Conservation (phyloP, 805 yeast species). For the Metschnikowia picachoensis region DNA sequence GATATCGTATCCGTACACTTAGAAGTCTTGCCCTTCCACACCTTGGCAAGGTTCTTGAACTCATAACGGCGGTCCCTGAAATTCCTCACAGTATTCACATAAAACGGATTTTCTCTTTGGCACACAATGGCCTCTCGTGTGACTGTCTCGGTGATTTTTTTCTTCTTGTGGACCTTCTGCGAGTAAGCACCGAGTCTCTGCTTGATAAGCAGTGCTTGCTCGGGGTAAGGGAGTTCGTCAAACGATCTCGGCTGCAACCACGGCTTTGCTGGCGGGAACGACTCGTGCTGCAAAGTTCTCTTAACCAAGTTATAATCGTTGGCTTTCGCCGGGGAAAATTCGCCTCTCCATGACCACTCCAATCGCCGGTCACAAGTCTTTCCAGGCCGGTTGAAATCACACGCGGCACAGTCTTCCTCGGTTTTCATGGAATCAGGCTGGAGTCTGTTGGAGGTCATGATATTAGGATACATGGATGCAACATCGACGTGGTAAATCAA, state of each 20-base stretch:
- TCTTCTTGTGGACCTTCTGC: slow-evolving; percentile 76
- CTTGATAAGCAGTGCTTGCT: slow-evolving; percentile 72
- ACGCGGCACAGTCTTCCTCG: slow-evolving; percentile 94
- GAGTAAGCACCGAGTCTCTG: slow-evolving; percentile 81
- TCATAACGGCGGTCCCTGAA: slow-evolving; percentile 96
- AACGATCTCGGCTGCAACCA: slow-evolving; percentile 59
- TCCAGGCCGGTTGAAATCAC: slow-evolving; percentile 95
- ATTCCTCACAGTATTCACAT: slow-evolving; percentile 88
- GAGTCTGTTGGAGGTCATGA: slow-evolving; percentile 93
- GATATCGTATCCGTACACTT: slow-evolving; percentile 56
- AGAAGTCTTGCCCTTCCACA: slow-evolving; percentile 81
- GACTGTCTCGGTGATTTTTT: slow-evolving; percentile 76
- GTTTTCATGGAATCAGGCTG: slow-evolving; percentile 98
- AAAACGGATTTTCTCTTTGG: slow-evolving; percentile 96
- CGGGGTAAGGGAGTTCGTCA: slow-evolving; percentile 71
- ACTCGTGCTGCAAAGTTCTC: slow-evolving; percentile 74
- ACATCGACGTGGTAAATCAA: slow-evolving; percentile 96
- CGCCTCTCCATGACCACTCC: slow-evolving; percentile 99
- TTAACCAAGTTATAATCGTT: slow-evolving; percentile 90
- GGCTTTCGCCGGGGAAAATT: slow-evolving; percentile 83
- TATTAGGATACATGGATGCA: slow-evolving; percentile 98
- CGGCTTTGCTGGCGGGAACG: slow-evolving; percentile 60
- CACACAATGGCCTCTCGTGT: slow-evolving; percentile 93
- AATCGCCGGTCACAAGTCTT: slow-evolving; percentile 87
- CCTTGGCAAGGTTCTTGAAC: slow-evolving; percentile 88